Percentiles rank a stretch among this genome's conserved stretches.
These are phyloP conservation scores for Lithospermum erythrorhizon DNA, from an alignment of 257 asterid species.

Conservation along the genomic window DNA sequence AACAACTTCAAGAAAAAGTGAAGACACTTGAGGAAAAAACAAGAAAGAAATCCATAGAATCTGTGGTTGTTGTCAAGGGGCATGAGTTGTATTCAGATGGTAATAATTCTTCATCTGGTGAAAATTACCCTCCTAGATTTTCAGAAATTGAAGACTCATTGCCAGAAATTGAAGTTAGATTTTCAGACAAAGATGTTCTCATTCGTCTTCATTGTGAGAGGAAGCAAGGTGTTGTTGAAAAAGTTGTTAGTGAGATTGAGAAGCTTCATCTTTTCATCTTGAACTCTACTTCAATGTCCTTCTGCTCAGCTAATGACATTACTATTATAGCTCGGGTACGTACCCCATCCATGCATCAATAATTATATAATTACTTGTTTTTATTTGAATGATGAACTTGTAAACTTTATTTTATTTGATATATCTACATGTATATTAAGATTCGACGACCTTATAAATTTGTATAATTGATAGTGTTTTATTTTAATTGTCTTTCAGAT, in stretches of 20 bases:
- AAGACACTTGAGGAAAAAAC: conserved; percentile 16
- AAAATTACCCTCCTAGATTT: neutral
- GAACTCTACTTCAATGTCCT: conserved; percentile 23
- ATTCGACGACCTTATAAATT: no score
- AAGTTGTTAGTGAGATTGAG: conserved; percentile 28
- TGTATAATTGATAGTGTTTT: neutral
- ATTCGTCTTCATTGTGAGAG: conserved; percentile 30
- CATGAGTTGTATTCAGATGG: conserved; percentile 3
- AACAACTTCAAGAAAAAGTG: conserved; percentile 16
- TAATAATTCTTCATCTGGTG: conserved; percentile 2
- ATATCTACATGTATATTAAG: no score
- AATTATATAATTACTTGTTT: no score
- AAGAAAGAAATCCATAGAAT: conserved; percentile 7
- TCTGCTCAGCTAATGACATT: conserved; percentile 26
- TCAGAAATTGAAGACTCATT: conserved; percentile 7
- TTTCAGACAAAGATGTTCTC: conserved; percentile 21
- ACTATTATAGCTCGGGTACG: conserved; percentile 41
- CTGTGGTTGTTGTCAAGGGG: conserved; percentile 10
- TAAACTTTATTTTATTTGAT: no score
- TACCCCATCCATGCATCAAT: no score
- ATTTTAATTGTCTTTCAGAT: conserved; percentile 18
- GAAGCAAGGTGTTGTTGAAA: conserved; percentile 22
- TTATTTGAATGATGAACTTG: no score
- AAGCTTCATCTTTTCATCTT: conserved; percentile 24
- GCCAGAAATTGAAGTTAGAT: conserved; percentile 36